These are phyloP conservation scores for Gnetum montanum DNA, from an alignment of 75 land plant genomes.

Conservation along the genomic window DNA sequence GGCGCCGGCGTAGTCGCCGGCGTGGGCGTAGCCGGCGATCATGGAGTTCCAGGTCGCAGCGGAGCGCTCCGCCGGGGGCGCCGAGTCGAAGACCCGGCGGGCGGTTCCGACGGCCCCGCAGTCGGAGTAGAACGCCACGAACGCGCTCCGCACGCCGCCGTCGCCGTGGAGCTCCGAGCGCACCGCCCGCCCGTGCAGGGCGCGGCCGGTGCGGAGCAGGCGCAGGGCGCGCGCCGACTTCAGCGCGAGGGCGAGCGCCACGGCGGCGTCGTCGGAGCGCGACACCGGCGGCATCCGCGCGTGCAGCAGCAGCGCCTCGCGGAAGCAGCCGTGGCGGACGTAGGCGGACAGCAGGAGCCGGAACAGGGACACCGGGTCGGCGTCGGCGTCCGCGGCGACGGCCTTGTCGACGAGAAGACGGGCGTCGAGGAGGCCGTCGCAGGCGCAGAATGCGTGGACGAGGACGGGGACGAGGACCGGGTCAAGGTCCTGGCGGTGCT, in stretches of 20 bases:
- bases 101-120: slow-evolving; percentile 20
- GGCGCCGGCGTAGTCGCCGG: neutral
- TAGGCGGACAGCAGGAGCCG: no score
- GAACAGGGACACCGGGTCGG: no score
- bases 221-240: slow-evolving; percentile 1
- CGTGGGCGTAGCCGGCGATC: slow-evolving; percentile 8
- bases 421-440: no score
- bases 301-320: no score
- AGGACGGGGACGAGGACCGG: no score
- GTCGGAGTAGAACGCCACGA: slow-evolving; percentile 58
- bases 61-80: slow-evolving; percentile 11
- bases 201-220: slow-evolving; percentile 10
- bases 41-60: slow-evolving; percentile 14
- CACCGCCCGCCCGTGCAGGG: slow-evolving; percentile 10
- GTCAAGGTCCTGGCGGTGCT: no score
- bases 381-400: no score
- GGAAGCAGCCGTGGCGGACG: no score
- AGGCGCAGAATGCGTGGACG: no score
- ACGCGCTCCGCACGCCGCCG: slow-evolving; percentile 16
- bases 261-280: no score
- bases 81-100: slow-evolving; percentile 10
- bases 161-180: slow-evolving; percentile 13
- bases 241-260: neutral
- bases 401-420: no score
- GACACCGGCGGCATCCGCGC: no score